phyloP scores from a whole-genome alignment of 148 eudicot species.

The Linanthus parryae region DNA sequence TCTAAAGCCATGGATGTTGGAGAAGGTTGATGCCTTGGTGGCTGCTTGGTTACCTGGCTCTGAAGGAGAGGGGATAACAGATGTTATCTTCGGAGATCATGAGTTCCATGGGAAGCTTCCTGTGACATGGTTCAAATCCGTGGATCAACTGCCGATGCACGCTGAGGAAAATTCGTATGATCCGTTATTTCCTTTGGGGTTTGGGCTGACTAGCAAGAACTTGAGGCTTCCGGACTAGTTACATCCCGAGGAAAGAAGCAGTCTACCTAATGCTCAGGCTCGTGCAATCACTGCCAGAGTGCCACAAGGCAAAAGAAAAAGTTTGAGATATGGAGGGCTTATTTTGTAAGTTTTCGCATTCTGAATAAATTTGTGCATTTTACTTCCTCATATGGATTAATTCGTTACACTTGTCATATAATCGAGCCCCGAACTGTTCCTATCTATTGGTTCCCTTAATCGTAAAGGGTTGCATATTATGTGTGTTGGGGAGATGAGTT shows the following conservation, averaged over 20 bases:
- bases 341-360: too few species aligned
- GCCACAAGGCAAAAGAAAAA: too few species aligned
- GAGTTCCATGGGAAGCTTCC: conserved; percentile 77
- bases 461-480: too few species aligned
- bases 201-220: conserved; percentile 54
- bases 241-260: neutral
- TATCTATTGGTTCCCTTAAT: too few species aligned
- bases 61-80: conserved; percentile 81
- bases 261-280: too few species aligned
- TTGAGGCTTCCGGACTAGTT: conserved; percentile 13
- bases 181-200: conserved; percentile 77
- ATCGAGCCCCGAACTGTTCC: too few species aligned
- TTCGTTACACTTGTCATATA: too few species aligned
- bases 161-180: conserved; percentile 39
- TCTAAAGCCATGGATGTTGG: conserved; percentile 55
- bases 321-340: too few species aligned
- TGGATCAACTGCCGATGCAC: conserved; percentile 64
- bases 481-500: too few species aligned
- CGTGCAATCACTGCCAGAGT: too few species aligned
- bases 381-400: too few species aligned
- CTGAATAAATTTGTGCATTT: too few species aligned
- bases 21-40: conserved; percentile 65
- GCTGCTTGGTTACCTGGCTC: conserved; percentile 97
- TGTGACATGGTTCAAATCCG: conserved; percentile 71
- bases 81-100: conserved; percentile 75